Percentiles rank a stretch among this genome's conserved stretches.
These are phyloP conservation scores for Penicillium crustosum DNA, from an alignment of 2,329 filamentous ascomycete species.

Conservation along the genomic window DNA sequence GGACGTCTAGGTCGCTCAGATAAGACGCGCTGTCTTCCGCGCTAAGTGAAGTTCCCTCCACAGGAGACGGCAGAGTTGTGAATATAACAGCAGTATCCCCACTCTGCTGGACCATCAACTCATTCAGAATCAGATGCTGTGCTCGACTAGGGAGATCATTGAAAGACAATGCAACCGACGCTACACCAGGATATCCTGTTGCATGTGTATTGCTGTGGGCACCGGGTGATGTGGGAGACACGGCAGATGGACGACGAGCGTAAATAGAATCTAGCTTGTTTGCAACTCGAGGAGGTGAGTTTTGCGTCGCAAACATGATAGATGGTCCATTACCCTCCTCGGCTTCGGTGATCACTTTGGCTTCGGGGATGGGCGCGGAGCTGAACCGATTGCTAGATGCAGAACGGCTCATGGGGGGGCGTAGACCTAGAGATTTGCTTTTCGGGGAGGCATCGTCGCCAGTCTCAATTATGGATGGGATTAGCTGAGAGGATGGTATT, in stretches of 20 bases:
- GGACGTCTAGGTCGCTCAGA: constrained; percentile 72
- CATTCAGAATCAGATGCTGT: constrained; percentile 83
- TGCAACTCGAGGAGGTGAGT: constrained; percentile 35
- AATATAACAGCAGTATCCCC: constrained; percentile 73
- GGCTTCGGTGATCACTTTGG: constrained; percentile 60
- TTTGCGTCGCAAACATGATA: constrained; percentile 69
- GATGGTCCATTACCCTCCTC: constrained; percentile 63
- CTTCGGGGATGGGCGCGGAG: constrained; percentile 70
- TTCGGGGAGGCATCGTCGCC: constrained; percentile 26
- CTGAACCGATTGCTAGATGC: constrained; percentile 57
- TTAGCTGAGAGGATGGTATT: constrained; percentile 4
- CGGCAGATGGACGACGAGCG: constrained; percentile 28
- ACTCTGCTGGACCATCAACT: constrained; percentile 71
- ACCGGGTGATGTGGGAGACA: constrained; percentile 15
- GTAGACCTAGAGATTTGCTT: constrained; percentile 18
- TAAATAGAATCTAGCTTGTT: constrained; percentile 41
- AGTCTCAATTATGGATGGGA: constrained; percentile 30
- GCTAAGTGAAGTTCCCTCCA: constrained; percentile 71
- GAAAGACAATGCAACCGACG: constrained; percentile 71
- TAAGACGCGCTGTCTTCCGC: constrained; percentile 71
- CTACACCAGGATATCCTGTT: constrained; percentile 56
- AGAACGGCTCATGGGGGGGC: constrained; percentile 31
- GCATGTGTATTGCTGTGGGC: constrained; percentile 30
- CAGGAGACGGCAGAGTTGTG: constrained; percentile 78
- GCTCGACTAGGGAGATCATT: constrained; percentile 82